Evolutionary conservation across 1,284 basidiomycete species (phyloP), one percentile per base, ranked within the genome.

Genomic region (Pholiota adiposa): DNA sequence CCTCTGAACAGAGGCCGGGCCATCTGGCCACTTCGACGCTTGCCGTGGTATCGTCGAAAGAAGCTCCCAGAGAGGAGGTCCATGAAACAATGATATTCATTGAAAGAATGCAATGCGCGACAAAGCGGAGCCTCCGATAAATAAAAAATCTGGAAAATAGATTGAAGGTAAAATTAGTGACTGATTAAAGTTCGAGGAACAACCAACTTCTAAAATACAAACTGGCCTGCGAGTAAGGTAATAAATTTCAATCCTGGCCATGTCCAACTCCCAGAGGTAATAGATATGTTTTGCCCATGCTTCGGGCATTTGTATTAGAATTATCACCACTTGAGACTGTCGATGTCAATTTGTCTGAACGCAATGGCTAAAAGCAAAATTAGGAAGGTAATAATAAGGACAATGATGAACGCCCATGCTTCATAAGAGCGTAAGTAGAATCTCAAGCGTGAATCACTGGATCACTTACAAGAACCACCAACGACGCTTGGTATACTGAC

Each of bases 401-500:
- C 50, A 16, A 83, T 54, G 33, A 78, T 67, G 48, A 72, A 60
- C 40, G 65, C 67, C 79, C 80, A 84, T 58, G 81, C 83, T 83
- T 59, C 36, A 14, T 23, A 19, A 54, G 36, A 36, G 40, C 8
- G 14, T 60, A 9, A 55, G 50, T 33, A 40, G 7, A 31, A 3
- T 38, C 18, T 56, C 29, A 21, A 6, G 7, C 50, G 34, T 11
- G n/a, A 9, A 49, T 31, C 21, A 55, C 7, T 36, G 25, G 18
- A 58, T 23, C 21, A 80, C 85, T 65, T 69, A 90, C 89, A 81
- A 66, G 79, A 79, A 41, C 79, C 79, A 34, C 76, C 81, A 19
- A 83, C 70, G 19, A 72, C 73, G 29, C 80, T 78, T 21, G 94
- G 94, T 33, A 97, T 84, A 19, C 83, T 83, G 48, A 97, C 85